Evolutionary conservation across 1,139 yeast species (phyloP).

Genomic region (Pichia cactophila): DNA sequence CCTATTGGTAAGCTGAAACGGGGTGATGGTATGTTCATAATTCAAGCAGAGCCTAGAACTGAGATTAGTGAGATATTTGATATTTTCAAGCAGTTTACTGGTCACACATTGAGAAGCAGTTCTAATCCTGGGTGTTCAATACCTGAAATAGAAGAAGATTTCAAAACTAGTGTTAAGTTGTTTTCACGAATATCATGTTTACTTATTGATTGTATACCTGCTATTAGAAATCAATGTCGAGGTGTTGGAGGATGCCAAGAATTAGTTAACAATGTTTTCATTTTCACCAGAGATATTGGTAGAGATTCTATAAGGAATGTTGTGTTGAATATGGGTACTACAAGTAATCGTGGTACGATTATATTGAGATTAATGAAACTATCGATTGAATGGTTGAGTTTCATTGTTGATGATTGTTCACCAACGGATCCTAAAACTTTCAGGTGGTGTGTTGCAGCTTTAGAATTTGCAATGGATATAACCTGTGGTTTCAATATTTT

Average conservation of each 20-base stretch:
- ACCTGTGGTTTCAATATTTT: conserved; percentile 85
- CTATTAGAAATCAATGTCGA: conserved; percentile 41
- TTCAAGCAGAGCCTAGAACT: conserved; percentile 52
- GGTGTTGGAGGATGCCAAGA: conserved; percentile 60
- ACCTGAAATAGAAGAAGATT: conserved; percentile 66
- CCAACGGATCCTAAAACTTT: conserved; percentile 89
- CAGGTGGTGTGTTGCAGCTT: conserved; percentile 91
- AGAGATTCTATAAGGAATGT: conserved; percentile 60
- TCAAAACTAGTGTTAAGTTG: conserved; percentile 56
- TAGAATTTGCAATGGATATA: conserved; percentile 95
- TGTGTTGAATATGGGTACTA: conserved; percentile 35
- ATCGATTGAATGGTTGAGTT: conserved; percentile 86
- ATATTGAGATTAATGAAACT: conserved; percentile 68
- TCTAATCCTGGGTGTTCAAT: conserved; percentile 66
- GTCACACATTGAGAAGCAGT: conserved; percentile 44
- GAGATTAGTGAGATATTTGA: conserved; percentile 37
- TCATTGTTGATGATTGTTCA: conserved; percentile 88
- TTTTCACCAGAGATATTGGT: conserved; percentile 80
- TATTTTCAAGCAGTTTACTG: conserved; percentile 44
- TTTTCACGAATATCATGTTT: conserved; percentile 65
- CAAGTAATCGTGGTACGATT: conserved; percentile 54
- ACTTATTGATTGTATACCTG: conserved; percentile 56
- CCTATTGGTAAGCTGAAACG: conserved; percentile 41
- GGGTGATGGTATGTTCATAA: conserved; percentile 65
- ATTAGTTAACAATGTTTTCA: conserved; percentile 64